Evolutionary conservation across 768 basidiomycete genomes (phyloP).

Genomic region (Daedaleopsis nitida): DNA sequence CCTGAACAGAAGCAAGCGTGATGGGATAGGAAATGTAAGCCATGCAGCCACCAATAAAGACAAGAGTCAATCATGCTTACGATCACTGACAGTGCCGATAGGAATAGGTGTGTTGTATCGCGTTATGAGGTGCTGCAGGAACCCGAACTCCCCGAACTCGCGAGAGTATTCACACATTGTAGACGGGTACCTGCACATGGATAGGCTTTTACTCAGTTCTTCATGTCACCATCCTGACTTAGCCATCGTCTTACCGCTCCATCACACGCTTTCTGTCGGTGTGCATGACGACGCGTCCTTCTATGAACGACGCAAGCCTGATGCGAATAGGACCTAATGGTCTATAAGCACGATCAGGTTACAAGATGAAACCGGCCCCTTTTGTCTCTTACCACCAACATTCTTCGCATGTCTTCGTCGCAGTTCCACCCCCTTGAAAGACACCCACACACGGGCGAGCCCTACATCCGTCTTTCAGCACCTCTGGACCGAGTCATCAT

Average conservation of each 20-base stretch:
- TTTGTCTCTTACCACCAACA: background rate
- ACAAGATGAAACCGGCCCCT: background rate
- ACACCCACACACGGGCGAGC: constrained; percentile 40
- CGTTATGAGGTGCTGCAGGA: background rate
- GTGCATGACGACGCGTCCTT: constrained; percentile 5
- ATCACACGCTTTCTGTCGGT: constrained; percentile 1
- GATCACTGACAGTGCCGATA: background rate
- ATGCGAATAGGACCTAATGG: background rate
- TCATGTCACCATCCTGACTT: background rate
- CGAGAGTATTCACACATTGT: background rate
- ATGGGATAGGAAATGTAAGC: background rate
- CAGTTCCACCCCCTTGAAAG: constrained; percentile 39
- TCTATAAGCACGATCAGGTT: no score
- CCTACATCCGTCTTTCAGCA: constrained; percentile 53
- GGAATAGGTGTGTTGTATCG: background rate
- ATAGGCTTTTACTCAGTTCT: background rate
- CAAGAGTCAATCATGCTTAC: background rate
- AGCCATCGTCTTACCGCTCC: constrained; percentile 6
- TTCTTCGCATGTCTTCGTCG: constrained; percentile 16
- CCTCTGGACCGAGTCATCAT: constrained; percentile 57
- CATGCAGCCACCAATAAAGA: no score
- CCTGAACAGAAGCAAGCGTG: background rate
- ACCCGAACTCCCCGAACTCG: no score
- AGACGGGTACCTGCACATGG: background rate
- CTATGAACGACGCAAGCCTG: background rate